These are phyloP conservation scores for Entomortierella beljakovae DNA, from an alignment of 192 early-diverging fungal genomes.

Conservation along the genomic window DNA sequence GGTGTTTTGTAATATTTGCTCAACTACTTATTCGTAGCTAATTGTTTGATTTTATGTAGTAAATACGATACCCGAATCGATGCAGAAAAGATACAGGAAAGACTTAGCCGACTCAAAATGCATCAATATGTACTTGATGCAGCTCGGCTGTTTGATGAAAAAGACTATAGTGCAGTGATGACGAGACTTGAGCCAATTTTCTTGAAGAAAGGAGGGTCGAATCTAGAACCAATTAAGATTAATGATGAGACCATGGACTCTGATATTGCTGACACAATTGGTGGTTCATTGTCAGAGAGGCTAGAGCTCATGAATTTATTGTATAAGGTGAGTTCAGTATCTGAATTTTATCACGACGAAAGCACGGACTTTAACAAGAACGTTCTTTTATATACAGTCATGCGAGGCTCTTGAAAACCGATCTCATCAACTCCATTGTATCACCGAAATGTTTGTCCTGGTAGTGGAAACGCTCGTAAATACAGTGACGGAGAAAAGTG, in stretches of 20 bases:
- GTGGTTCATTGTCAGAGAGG: constrained; percentile 48
- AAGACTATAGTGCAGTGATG: constrained; percentile 53
- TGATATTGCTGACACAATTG: constrained; percentile 22
- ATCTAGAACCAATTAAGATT: not conserved
- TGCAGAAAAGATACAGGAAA: constrained; percentile 14
- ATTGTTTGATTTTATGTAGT: constrained; percentile 17
- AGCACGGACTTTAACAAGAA: not conserved
- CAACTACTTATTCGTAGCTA: not conserved
- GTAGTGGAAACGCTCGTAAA: constrained; percentile 48
- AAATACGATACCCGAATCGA: constrained; percentile 54
- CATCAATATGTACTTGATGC: constrained; percentile 53
- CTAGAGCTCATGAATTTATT: constrained; percentile 50
- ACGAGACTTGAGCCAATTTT: constrained; percentile 48
- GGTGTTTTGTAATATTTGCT: not conserved
- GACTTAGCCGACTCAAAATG: constrained; percentile 41
- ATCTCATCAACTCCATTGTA: constrained; percentile 51
- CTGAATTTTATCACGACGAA: not conserved
- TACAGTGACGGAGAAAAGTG: constrained; percentile 33
- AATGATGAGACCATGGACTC: not conserved
- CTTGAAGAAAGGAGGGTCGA: not conserved
- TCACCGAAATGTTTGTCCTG: constrained; percentile 46
- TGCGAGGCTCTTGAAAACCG: constrained; percentile 43
- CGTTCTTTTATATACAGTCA: constrained; percentile 21
- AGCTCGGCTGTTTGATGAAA: constrained; percentile 33
- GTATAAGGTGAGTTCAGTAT: constrained; percentile 39